A percentile compares a stretch with the other conserved stretches of the same genome.
These are phyloP conservation scores for Mimosa bimucronata DNA, from an alignment of 306 rosid genomes.

Conservation along the genomic window DNA sequence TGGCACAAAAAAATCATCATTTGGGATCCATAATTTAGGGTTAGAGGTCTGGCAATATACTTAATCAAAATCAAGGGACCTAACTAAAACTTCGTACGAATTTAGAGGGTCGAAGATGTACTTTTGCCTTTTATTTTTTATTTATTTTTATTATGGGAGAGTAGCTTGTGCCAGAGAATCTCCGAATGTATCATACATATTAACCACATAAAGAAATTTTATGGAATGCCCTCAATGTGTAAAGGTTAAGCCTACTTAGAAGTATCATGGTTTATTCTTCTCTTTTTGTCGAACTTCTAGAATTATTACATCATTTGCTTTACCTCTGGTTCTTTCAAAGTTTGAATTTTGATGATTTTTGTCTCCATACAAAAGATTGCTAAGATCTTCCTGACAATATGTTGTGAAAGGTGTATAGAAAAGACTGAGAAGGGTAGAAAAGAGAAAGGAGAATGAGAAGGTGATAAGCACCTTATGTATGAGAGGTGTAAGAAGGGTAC, in stretches of 20 bases:
- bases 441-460: too few species aligned
- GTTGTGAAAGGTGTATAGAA: too few species aligned
- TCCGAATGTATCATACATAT: not conserved
- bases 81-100: not conserved
- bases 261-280: not conserved
- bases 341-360: not conserved
- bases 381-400: slow-evolving; percentile 1
- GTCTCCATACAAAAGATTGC: not conserved
- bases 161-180: not conserved
- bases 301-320: not conserved
- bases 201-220: too few species aligned
- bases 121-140: not conserved
- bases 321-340: not conserved
- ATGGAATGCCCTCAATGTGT: not conserved
- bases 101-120: not conserved
- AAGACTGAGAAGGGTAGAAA: too few species aligned
- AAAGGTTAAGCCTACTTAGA: slow-evolving; percentile 5
- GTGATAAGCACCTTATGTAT: too few species aligned
- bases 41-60: not conserved
- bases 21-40: too few species aligned
- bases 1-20: not conserved
- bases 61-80: not conserved
- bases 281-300: slow-evolving; percentile 2
- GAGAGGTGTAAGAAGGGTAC: too few species aligned
- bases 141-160: not conserved